Base-by-base conservation (phyloP, 192 early-diverging fungal species). In the Coemansia sp. region DNA sequence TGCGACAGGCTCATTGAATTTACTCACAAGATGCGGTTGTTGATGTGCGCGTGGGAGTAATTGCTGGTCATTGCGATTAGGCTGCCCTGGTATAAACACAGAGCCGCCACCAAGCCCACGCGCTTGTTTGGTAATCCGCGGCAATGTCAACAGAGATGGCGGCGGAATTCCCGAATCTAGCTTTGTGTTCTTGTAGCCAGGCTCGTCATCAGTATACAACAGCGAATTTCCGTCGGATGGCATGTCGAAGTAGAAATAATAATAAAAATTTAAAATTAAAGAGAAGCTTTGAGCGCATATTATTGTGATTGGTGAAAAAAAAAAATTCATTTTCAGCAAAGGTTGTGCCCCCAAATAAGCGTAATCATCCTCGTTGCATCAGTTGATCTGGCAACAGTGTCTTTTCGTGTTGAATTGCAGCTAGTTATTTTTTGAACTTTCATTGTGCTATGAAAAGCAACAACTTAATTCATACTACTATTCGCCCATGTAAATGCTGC, bases 191-290 rank as follows among this genome's bases (percentile, higher is more conserved):
- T 44, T 62, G 52, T 78, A 83, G 41, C 41, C 62, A 6, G 73
- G 73, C 11, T 83, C 80, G 18, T 65, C 63, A 46, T 83, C 76
- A 12, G 73, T 70, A 63, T 72, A 83, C 59, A 83, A 42, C 10
- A 41, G 12, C 29, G 60, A 46, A 29, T 31, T 68, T 34, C 46
- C 12, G 52, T 76, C 67, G 24, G 71, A 75, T 7, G 63, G 67
- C 54, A 68, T 73, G 33, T 33, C 57, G 27, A 27, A 27, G 27
- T 27, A 27, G 27, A 27, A 27, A 27, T 27, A 27, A 27, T 27
- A 27, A 27, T 27, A 27, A 27, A 27, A 27, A 27, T 27, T 27
- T 27, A 27, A 27, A 27, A 27, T 27, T 27, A 27, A 27, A 27
- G 27, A 27, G 27, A 27, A 27, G 27, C 27, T 27, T 27, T n/a